A percentile compares a stretch with the other conserved stretches of the same genome.
These are phyloP conservation scores for Penicillium sp. DNA, from an alignment of 2,329 filamentous ascomycete genomes.

Conservation along the genomic window DNA sequence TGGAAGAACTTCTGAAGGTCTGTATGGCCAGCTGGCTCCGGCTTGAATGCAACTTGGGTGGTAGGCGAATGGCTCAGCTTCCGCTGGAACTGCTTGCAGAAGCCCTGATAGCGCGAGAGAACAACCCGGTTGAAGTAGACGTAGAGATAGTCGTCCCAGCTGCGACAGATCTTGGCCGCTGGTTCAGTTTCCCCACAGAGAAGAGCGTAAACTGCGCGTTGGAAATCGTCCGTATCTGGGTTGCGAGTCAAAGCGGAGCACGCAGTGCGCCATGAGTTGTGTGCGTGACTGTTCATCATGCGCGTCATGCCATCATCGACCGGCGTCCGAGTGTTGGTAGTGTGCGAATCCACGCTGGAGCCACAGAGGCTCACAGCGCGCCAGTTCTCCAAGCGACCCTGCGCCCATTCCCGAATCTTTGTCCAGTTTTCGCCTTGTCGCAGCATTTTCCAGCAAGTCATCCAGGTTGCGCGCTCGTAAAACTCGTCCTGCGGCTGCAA, in stretches of 20 bases:
- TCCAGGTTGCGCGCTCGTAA: slow-evolving; percentile 87
- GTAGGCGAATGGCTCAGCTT: slow-evolving; percentile 54
- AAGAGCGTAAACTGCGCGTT: slow-evolving; percentile 85
- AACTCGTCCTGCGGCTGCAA: slow-evolving; percentile 81
- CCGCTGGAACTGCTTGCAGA: slow-evolving; percentile 48
- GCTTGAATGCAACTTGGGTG: slow-evolving; percentile 53
- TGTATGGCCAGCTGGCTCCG: slow-evolving; percentile 52
- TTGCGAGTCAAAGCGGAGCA: slow-evolving; percentile 54
- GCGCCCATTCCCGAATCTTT: slow-evolving; percentile 80
- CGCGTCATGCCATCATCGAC: slow-evolving; percentile 39
- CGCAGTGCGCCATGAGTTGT: slow-evolving; percentile 39
- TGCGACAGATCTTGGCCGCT: slow-evolving; percentile 71
- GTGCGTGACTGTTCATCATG: slow-evolving; percentile 42
- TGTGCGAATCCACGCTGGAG: slow-evolving; percentile 34
- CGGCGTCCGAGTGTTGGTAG: slow-evolving; percentile 30
- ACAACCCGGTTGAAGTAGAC: slow-evolving; percentile 83
- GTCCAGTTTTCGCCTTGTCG: slow-evolving; percentile 73
- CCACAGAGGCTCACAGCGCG: slow-evolving; percentile 78
- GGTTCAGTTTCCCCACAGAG: slow-evolving; percentile 80
- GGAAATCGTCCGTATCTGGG: slow-evolving; percentile 69
- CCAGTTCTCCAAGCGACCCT: slow-evolving; percentile 83
- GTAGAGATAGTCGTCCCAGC: slow-evolving; percentile 85
- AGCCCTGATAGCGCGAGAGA: slow-evolving; percentile 73
- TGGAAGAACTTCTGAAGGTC: slow-evolving; percentile 41
- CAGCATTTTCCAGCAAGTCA: slow-evolving; percentile 90